These are phyloP conservation scores for Aspergillus fumigatus DNA, from an alignment of 2,329 filamentous ascomycete genomes.

Conservation along the genomic window DNA sequence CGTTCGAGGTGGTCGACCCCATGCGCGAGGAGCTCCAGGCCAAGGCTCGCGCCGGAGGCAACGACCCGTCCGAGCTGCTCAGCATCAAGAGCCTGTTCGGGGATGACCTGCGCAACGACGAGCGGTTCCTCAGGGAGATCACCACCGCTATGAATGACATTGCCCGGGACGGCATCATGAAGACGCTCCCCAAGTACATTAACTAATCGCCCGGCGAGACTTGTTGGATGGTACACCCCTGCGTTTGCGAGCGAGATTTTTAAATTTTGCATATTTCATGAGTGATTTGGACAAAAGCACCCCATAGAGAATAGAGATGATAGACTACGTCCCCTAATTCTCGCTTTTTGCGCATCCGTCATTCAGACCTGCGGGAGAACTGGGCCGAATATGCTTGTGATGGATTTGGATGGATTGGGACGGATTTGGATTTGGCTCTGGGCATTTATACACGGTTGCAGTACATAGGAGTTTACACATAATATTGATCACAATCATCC, in stretches of 20 bases:
- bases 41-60: slow-evolving; percentile 43
- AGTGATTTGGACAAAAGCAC: neutral
- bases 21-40: slow-evolving; percentile 47
- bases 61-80: slow-evolving; percentile 41
- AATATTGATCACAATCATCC: too few relatives aligned
- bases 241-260: slow-evolving; percentile 13
- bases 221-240: slow-evolving; percentile 4
- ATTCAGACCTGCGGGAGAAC: neutral
- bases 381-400: too few relatives aligned
- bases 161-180: slow-evolving; percentile 45
- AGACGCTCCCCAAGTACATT: slow-evolving; percentile 49
- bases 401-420: too few relatives aligned
- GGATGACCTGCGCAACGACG: slow-evolving; percentile 47
- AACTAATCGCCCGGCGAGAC: slow-evolving; percentile 20
- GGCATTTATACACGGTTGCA: too few relatives aligned
- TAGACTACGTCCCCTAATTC: slow-evolving; percentile 1
- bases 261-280: slow-evolving; percentile 1
- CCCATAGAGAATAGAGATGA: slow-evolving; percentile 18
- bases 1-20: slow-evolving; percentile 43
- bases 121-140: slow-evolving; percentile 47
- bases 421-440: neutral
- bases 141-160: slow-evolving; percentile 47
- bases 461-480: too few relatives aligned
- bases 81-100: slow-evolving; percentile 48
- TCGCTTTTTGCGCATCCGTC: neutral